Evolutionary conservation across 2,329 filamentous ascomycete species (phyloP), one percentile per base, ranked within the genome.

Genomic region (Plectosphaerella sp.): DNA sequence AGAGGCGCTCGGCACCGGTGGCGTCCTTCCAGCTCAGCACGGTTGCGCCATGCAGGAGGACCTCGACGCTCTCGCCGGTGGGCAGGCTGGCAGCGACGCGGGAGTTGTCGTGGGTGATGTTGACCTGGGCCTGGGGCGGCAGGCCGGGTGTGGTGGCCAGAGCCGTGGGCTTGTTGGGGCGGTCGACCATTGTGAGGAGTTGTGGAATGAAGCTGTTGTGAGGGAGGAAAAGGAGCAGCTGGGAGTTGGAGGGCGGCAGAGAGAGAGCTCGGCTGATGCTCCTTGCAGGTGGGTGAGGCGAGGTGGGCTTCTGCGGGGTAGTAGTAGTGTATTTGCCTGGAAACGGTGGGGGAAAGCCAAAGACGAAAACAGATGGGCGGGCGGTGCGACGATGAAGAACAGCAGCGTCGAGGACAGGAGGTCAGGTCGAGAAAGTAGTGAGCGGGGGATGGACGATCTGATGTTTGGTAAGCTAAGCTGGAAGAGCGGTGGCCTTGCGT

Each of bases 11-110:
- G 52, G 83, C 74, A 47, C 88, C 88, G 53, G 81, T 77, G 54
- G 84, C 81, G 65, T 88, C 87, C 77, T 94, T 96, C 94, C 94
- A 99, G 71, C 88, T 94, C 54, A 89, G 85, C 47, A 99, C 88
- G 1, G 92, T 97, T 11, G 94, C 94, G 53, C 94, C 94, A 64
- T 89, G 89, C n/a, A 97, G 83, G 55, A 96, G 78, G 37, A 99
- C 79, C 58, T 91, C 86, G 59, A 96, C 83, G 51, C 84, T 89
- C 73, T 97, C 92, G 59, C 93, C 92, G 1, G 90, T 88, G 39
- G 91, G 89, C 43, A 97, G 82, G 28, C 79, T 80, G 35, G 93
- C 93, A n/a, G 82, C 81, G 49, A 97, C 86, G 54, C 83, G 83
- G 54, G 81, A 80, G 69, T 85, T 85, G 65, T 84, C 83, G 62